A percentile compares a stretch with the other conserved stretches of the same genome.
These are phyloP conservation scores for Cyclanthera cordifolia DNA, from an alignment of 306 rosid genomes.

Conservation along the genomic window DNA sequence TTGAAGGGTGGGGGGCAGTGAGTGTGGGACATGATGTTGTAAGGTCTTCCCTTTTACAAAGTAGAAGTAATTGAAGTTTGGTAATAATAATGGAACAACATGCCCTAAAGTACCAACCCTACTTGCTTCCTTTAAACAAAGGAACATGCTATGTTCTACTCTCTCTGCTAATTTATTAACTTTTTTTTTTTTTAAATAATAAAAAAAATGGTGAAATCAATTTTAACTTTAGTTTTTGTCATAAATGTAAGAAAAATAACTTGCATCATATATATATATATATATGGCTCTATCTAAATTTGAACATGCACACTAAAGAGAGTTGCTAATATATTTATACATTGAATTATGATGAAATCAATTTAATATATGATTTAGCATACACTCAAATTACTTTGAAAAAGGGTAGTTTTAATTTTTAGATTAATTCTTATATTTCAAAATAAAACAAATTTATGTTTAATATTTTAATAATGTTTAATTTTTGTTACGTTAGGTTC, in stretches of 20 bases:
- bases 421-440: no score
- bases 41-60: not conserved
- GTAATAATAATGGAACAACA: constrained; percentile 9
- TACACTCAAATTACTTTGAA: no score
- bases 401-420: no score
- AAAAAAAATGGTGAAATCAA: not conserved
- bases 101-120: constrained; percentile 7
- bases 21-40: no score
- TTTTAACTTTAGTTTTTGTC: not conserved
- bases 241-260: not conserved
- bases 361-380: not conserved
- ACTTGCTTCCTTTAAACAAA: constrained; percentile 1
- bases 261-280: no score
- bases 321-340: not conserved
- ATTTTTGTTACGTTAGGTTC: no score
- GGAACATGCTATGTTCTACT: not conserved
- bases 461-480: no score
- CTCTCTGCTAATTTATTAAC: not conserved
- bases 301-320: not conserved
- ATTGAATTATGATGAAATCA: not conserved
- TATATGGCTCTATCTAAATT: not conserved
- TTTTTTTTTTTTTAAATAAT: not conserved
- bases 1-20: not conserved
- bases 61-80: constrained; percentile 5
- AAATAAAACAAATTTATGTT: no score